Conservation (phyloP, 139 green algal genomes). For the Chlamydomonas sp. region DNA sequence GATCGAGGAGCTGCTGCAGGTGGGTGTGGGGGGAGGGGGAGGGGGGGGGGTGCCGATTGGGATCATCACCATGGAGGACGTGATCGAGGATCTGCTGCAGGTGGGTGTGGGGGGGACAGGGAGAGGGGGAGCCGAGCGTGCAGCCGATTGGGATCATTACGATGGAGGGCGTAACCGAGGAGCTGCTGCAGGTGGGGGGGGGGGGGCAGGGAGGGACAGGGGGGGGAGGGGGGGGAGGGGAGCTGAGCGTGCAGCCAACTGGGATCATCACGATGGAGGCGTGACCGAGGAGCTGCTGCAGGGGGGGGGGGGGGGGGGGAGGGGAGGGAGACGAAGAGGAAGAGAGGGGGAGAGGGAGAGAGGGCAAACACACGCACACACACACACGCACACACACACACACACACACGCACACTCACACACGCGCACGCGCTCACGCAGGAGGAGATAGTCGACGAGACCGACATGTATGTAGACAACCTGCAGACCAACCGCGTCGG, state of each 20-base stretch:
- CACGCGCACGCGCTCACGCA: no score
- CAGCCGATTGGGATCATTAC: constrained; percentile 59
- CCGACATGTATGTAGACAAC: constrained; percentile 71
- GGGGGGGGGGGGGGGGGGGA: no score
- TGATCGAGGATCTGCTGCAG: constrained; percentile 48
- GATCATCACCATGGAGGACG: constrained; percentile 49
- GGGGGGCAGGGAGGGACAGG: no score
- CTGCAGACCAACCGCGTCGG: constrained; percentile 45
- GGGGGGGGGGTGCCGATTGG: constrained; percentile 16
- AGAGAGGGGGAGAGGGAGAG: no score
- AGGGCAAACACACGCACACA: no score
- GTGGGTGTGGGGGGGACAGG: no score
- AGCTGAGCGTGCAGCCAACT: no score
- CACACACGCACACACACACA: neutral
- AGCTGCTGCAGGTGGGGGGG: no score
- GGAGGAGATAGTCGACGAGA: constrained; percentile 66
- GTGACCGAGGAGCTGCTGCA: no score
- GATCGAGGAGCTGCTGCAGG: constrained; percentile 15
- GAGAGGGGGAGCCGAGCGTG: neutral
- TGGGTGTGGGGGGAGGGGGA: neutral
- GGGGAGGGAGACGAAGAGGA: no score
- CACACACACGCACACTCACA: neutral
- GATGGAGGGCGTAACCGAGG: constrained; percentile 68
- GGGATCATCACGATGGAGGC: no score
- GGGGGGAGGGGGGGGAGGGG: no score